Conservation (phyloP, 2,329 filamentous ascomycete genomes). For the Talaromyces rugulosus region DNA sequence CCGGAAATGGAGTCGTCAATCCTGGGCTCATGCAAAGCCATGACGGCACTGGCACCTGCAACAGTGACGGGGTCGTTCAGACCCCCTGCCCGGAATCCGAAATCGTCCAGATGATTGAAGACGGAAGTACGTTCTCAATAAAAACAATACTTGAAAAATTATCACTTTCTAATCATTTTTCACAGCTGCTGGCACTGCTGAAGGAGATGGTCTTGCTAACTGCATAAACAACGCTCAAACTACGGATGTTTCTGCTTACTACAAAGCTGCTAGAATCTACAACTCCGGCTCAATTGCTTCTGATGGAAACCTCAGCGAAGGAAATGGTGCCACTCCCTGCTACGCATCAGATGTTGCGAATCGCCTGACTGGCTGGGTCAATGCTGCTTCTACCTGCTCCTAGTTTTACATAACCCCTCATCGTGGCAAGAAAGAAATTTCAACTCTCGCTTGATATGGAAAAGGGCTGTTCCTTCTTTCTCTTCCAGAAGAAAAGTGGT, state of each 20-base stretch:
- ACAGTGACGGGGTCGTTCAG: conserved; percentile 20
- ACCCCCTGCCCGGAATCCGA: conserved; percentile 20
- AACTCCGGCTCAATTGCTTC: conserved; percentile 29
- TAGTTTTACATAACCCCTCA: not conserved
- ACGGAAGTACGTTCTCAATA: conserved; percentile 23
- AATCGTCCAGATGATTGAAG: conserved; percentile 36
- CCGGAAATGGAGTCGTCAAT: conserved; percentile 14
- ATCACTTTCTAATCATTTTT: not conserved
- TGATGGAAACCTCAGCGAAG: conserved; percentile 24
- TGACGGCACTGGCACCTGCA: conserved; percentile 35
- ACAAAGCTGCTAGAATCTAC: conserved; percentile 29
- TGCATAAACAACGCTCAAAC: conserved; percentile 25
- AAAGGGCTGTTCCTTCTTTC: not conserved
- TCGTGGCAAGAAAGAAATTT: not conserved
- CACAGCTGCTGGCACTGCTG: conserved; percentile 26
- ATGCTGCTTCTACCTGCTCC: conserved; percentile 12
- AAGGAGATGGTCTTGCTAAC: conserved; percentile 33
- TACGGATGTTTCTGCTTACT: conserved; percentile 15
- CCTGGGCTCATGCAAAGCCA: conserved; percentile 36
- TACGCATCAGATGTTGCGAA: conserved; percentile 52
- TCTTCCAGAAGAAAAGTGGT: not conserved
- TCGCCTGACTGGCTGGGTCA: conserved; percentile 40
- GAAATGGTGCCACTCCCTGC: conserved; percentile 42
- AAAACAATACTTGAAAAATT: conserved; percentile 1
- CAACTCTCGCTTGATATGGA: not conserved